phyloP scores from a whole-genome alignment of 805 yeast genomes.

The Saccharomycopsis schoenii region DNA sequence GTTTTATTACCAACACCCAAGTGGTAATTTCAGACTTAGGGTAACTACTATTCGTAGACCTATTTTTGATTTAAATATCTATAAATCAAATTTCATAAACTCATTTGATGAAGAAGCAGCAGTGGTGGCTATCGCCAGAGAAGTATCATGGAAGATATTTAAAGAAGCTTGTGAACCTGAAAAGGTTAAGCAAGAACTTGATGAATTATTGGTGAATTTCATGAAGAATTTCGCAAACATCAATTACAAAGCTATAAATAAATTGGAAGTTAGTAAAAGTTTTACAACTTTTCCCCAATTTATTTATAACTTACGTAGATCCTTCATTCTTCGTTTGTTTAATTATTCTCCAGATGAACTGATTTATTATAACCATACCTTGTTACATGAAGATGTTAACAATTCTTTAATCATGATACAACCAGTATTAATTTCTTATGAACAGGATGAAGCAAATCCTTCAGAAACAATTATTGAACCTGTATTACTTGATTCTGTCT shows the following conservation, averaged over 20 bases:
- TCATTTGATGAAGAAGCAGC: constrained; percentile 99
- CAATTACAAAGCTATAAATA: constrained; percentile 70
- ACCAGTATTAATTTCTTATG: constrained; percentile 87
- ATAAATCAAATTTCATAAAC: constrained; percentile 33
- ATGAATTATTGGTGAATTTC: constrained; percentile 77
- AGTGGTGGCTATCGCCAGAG: constrained; percentile 84
- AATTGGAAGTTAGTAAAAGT: constrained; percentile 75
- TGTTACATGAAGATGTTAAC: constrained; percentile 83
- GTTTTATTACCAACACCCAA: constrained; percentile 91
- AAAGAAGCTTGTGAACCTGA: constrained; percentile 74
- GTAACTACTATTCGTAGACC: constrained; percentile 67
- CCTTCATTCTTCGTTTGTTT: constrained; percentile 91
- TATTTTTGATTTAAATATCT: constrained; percentile 7
- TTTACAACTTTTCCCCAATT: constrained; percentile 91
- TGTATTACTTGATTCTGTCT: constrained; percentile 85
- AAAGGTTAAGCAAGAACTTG: constrained; percentile 91
- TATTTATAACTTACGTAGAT: constrained; percentile 88
- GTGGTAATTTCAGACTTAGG: constrained; percentile 79
- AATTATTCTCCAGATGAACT: constrained; percentile 99
- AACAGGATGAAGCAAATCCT: constrained; percentile 40
- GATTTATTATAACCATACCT: constrained; percentile 88
- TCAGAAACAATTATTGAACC: constrained; percentile 35
- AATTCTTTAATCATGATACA: constrained; percentile 95
- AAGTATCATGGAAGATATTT: constrained; percentile 69
- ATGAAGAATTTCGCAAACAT: constrained; percentile 93